phyloP scores from a whole-genome alignment of 2,329 filamentous ascomycete genomes.

The Trichoderma cornu-damae region DNA sequence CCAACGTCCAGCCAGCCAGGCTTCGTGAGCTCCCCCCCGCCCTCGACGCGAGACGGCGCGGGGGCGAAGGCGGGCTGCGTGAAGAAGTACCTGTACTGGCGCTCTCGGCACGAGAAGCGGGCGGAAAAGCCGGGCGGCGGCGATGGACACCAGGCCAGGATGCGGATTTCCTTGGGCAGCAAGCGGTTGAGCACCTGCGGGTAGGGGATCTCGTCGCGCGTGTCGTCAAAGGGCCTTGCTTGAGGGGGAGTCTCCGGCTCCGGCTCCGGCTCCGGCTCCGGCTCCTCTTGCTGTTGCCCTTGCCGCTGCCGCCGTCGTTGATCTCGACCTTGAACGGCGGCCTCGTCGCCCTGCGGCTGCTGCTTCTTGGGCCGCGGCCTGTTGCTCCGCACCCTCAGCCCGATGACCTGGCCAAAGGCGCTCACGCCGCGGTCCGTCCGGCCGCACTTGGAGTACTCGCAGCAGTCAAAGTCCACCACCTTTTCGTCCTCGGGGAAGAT shows the following conservation, averaged over 20 bases:
- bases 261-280: constrained; percentile 19
- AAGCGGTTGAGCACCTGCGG: constrained; percentile 77
- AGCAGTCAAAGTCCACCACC: constrained; percentile 71
- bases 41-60: constrained; percentile 33
- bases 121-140: constrained; percentile 79
- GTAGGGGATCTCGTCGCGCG: constrained; percentile 80
- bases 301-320: constrained; percentile 15
- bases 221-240: constrained; percentile 51
- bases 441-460: constrained; percentile 92
- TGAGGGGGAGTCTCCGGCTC: constrained; percentile 20
- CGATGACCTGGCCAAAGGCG: constrained; percentile 94
- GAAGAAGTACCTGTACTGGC: constrained; percentile 95
- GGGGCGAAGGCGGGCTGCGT: constrained; percentile 85
- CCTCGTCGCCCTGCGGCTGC: constrained; percentile 21
- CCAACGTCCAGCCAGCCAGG: constrained; percentile 82
- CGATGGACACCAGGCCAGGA: constrained; percentile 87
- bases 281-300: constrained; percentile 1
- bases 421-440: constrained; percentile 90
- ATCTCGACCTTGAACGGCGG: too few species aligned
- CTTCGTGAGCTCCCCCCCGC: constrained; percentile 31
- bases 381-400: constrained; percentile 74
- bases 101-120: constrained; percentile 85
- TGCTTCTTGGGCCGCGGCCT: constrained; percentile 48
- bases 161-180: constrained; percentile 80
- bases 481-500: constrained; percentile 65